Evolutionary conservation across 164 flowering plant genomes (phyloP).

Genomic region (Brasenia schreberi): DNA sequence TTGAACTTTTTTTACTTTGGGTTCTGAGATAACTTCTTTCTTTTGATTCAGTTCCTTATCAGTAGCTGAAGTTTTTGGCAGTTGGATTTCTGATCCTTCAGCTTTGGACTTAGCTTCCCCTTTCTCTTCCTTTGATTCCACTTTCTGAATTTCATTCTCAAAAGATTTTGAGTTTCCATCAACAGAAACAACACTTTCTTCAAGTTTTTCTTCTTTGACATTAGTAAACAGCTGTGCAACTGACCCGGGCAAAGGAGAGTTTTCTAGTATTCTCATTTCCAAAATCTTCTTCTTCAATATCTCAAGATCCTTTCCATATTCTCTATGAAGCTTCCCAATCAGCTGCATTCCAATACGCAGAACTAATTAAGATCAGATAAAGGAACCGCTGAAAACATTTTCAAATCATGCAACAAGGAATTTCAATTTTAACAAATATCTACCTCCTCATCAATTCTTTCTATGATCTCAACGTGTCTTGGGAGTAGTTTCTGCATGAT

Average conservation of each 20-base stretch:
- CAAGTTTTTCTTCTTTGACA: neutral
- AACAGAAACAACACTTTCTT: conserved; percentile 1
- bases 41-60: neutral
- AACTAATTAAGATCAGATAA: neutral
- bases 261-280: conserved; percentile 74
- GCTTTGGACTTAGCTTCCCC: neutral
- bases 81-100: conserved; percentile 30
- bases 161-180: conserved; percentile 3
- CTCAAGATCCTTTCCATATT: conserved; percentile 63
- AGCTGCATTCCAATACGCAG: conserved; percentile 34
- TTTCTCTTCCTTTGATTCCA: neutral
- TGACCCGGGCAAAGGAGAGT: conserved; percentile 54
- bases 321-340: conserved; percentile 24
- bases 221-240: conserved; percentile 36
- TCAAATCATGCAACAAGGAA: neutral
- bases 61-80: neutral
- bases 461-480: conserved; percentile 87
- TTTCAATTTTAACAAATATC: neutral
- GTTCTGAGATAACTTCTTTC: neutral
- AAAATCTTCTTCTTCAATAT: conserved; percentile 48
- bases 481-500: conserved; percentile 89
- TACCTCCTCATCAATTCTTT: conserved; percentile 89
- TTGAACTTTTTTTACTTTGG: neutral
- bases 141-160: conserved; percentile 10
- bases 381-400: neutral